Conservation (phyloP, 2,329 filamentous ascomycete species). For the Aspergillus pseudoterreus region DNA sequence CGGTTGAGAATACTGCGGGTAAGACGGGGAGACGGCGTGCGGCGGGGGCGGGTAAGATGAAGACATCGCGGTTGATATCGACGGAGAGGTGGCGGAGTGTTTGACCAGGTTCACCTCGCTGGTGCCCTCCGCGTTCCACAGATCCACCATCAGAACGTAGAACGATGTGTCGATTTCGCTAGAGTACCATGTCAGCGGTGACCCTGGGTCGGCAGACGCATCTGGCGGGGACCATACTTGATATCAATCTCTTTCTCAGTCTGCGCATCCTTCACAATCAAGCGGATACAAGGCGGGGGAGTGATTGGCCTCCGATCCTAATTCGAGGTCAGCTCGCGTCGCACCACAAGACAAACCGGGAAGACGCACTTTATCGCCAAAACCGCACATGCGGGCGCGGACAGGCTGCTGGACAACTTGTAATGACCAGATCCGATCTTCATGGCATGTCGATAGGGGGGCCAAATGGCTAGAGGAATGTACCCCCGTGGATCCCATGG, state of each 20-base stretch:
- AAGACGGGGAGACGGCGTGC: conserved; percentile 34
- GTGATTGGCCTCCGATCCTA: conserved; percentile 94
- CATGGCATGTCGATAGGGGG: conserved; percentile 38
- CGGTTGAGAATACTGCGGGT: conserved; percentile 35
- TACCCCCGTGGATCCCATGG: conserved; percentile 28
- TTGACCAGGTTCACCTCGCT: conserved; percentile 67
- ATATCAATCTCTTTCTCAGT: conserved; percentile 80
- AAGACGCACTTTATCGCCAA: conserved; percentile 81
- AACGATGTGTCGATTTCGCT: conserved; percentile 67
- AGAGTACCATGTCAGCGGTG: conserved; percentile 10
- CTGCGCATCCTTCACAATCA: conserved; percentile 70
- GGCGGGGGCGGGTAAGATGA: conserved; percentile 64
- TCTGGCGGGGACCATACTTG: conserved; percentile 56
- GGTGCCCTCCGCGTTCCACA: conserved; percentile 60
- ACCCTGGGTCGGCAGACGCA: neutral
- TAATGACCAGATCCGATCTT: conserved; percentile 55
- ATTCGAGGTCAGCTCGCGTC: conserved; percentile 13
- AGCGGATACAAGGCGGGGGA: conserved; percentile 83
- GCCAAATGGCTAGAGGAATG: conserved; percentile 33
- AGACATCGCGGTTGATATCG: conserved; percentile 75
- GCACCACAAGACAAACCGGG: neutral
- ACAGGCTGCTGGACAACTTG: conserved; percentile 86
- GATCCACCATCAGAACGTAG: conserved; percentile 66
- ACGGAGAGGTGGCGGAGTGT: conserved; percentile 64
- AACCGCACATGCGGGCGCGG: conserved; percentile 95